Percentiles rank a stretch among this genome's conserved stretches.
Evolutionary conservation across 2,329 filamentous ascomycete genomes (phyloP).

Genomic region (Scedosporium aurantiacum): DNA sequence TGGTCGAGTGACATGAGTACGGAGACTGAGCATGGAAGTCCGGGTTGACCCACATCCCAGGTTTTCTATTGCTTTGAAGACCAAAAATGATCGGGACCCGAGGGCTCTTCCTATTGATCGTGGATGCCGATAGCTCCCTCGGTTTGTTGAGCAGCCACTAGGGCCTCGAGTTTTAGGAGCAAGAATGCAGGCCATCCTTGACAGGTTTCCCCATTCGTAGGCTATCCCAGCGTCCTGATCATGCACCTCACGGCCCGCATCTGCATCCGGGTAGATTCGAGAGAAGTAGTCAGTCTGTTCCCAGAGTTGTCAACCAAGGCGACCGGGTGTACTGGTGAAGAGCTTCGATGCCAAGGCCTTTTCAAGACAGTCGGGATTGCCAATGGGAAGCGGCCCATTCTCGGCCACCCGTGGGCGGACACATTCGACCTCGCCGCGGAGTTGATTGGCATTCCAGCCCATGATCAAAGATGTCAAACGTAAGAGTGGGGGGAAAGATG

Average conservation of each 20-base stretch:
- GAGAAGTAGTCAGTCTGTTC: neutral
- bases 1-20: neutral
- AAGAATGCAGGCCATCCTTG: neutral
- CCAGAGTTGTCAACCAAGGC: neutral
- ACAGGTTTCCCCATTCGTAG: neutral
- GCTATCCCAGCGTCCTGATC: neutral
- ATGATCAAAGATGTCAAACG: too few species aligned
- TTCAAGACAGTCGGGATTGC: neutral
- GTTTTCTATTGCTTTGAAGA: neutral
- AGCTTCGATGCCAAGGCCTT: neutral
- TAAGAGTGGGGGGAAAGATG: too few species aligned
- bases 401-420: neutral
- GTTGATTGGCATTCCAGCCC: too few species aligned
- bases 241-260: neutral
- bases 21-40: neutral
- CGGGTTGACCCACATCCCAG: neutral
- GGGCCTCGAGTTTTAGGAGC: neutral
- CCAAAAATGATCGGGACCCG: neutral
- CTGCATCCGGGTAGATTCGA: neutral
- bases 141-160: neutral
- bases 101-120: too few species aligned
- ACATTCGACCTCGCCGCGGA: too few species aligned
- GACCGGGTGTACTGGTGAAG: neutral
- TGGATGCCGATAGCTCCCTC: too few species aligned
- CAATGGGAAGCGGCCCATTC: neutral